A percentile compares a stretch with the other conserved stretches of the same genome.
Conservation (phyloP, 1,139 yeast species). For the Yamadazyma dendronema region DNA sequence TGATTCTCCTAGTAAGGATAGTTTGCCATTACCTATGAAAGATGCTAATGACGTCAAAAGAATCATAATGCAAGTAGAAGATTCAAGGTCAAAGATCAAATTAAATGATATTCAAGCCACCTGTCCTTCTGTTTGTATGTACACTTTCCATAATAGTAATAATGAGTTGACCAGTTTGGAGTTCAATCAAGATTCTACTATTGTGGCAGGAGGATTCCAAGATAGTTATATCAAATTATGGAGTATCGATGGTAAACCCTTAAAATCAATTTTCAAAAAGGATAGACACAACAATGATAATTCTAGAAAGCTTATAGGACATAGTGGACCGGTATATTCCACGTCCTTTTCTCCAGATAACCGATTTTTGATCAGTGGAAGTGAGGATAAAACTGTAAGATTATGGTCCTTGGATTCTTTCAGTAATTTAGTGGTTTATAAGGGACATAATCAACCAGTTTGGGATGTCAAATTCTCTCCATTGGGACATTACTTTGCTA, state of each 20-base stretch:
- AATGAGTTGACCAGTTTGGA: constrained; percentile 81
- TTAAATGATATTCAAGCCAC: constrained; percentile 64
- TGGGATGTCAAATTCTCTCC: constrained; percentile 98
- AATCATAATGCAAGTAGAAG: constrained; percentile 76
- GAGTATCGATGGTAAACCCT: constrained; percentile 88
- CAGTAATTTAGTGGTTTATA: constrained; percentile 86
- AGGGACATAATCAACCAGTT: constrained; percentile 94
- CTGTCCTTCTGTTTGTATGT: constrained; percentile 96
- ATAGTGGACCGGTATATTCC: constrained; percentile 92
- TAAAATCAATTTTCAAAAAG: constrained; percentile 61
- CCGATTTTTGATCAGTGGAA: constrained; percentile 72
- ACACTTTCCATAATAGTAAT: constrained; percentile 94
- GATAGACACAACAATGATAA: constrained; percentile 53
- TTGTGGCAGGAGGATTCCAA: constrained; percentile 92
- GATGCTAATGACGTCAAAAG: constrained; percentile 76
- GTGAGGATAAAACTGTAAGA: constrained; percentile 90
- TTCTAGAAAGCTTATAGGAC: constrained; percentile 77
- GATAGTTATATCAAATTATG: constrained; percentile 88
- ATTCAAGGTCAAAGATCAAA: constrained; percentile 71
- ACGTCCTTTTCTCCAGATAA: constrained; percentile 89
- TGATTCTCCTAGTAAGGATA: constrained; percentile 73
- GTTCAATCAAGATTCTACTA: constrained; percentile 81
- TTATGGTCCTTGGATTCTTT: constrained; percentile 94
- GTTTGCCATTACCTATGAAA: constrained; percentile 81
- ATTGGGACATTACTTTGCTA: constrained; percentile 93